Evolutionary conservation across 768 basidiomycete genomes (phyloP).

Genomic region (Austroboletus eburneus): DNA sequence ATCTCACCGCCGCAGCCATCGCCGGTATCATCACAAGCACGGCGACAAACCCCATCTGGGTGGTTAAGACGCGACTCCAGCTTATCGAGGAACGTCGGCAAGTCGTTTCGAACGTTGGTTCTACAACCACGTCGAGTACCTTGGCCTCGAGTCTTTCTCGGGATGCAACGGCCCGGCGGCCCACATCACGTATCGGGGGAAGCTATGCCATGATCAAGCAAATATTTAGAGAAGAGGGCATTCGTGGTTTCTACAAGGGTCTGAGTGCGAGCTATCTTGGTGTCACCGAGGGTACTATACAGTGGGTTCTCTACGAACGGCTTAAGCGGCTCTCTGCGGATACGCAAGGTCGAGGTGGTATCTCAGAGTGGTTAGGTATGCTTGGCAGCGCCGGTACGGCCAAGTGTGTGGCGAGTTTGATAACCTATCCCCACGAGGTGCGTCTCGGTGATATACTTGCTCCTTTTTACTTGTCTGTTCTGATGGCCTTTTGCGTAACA

Average conservation of each 20-base stretch:
- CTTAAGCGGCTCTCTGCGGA: slow-evolving; percentile 66
- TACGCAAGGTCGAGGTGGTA: slow-evolving; percentile 52
- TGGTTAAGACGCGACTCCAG: slow-evolving; percentile 95
- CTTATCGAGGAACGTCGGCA: slow-evolving; percentile 41
- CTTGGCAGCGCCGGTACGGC: slow-evolving; percentile 88
- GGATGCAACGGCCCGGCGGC: slow-evolving; percentile 5
- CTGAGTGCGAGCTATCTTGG: slow-evolving; percentile 93
- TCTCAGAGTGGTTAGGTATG: slow-evolving; percentile 73
- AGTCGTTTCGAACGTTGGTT: neutral
- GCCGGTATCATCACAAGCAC: slow-evolving; percentile 87
- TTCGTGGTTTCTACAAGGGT: slow-evolving; percentile 91
- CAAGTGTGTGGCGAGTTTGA: slow-evolving; percentile 88
- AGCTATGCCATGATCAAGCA: slow-evolving; percentile 61
- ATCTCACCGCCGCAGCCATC: slow-evolving; percentile 78
- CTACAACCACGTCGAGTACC: neutral
- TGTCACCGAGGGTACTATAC: slow-evolving; percentile 93
- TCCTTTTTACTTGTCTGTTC: neutral
- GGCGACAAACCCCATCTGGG: slow-evolving; percentile 98
- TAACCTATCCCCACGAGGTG: slow-evolving; percentile 99
- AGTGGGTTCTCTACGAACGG: slow-evolving; percentile 95
- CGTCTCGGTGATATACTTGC: slow-evolving; percentile 14
- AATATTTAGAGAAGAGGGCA: slow-evolving; percentile 78
- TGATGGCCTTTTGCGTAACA: neutral
- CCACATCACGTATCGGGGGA: slow-evolving; percentile 39
- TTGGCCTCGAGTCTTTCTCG: neutral